Base-by-base conservation (phyloP, 148 eudicot genomes). In the Chenopodium berlandieri region DNA sequence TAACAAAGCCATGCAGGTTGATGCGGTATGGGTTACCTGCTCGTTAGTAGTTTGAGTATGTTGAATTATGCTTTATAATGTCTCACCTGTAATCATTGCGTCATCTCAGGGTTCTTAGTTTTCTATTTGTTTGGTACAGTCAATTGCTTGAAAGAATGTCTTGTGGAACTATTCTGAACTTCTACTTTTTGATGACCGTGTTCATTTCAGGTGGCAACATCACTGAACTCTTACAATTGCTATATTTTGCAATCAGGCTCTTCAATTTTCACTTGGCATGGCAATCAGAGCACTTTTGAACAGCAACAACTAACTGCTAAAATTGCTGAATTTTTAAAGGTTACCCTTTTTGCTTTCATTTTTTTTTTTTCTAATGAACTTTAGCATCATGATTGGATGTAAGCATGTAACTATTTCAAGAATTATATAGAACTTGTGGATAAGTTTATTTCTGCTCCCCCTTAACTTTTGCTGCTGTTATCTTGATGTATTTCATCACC, bases 321-420 rank as follows among this genome's bases (percentile, higher is more conserved):
- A 86, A 82, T 97, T 84, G 97, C 97, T 44, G 99, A 94, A 46
- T 89, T 94, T 90, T 86, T 97, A 82, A 94, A 94, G 94, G 99
- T 94, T 46, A 84, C 77, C 84, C 71, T 12, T 64, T 88, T 65
- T 27, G 68, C 77, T 58, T 77, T 50, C 19, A 11, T 27, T 17
- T 76, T n/a, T 46, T 19, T 27, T 27, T 20, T 76, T 54, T 67
- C 34, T 34, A 32, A 37, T 65, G 48, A 56, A 11, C n/a, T 12
- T 68, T 50, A n/a, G 22, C 47, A 31, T 52, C 69, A 20, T 13
- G 32, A 48, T 46, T 46, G 60, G 20, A 12, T 47, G 25, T 2
- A 48, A n/a, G 60, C 2, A 23, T 47, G 25, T 7, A 73, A n/a
- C 17, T 47, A 1, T 22, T 44, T 48, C 16, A 19, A 4, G 31